A percentile compares a stretch with the other conserved stretches of the same genome.
Conservation (phyloP, 2,329 filamentous ascomycete species). For the Chaetoscypha palmicola region DNA sequence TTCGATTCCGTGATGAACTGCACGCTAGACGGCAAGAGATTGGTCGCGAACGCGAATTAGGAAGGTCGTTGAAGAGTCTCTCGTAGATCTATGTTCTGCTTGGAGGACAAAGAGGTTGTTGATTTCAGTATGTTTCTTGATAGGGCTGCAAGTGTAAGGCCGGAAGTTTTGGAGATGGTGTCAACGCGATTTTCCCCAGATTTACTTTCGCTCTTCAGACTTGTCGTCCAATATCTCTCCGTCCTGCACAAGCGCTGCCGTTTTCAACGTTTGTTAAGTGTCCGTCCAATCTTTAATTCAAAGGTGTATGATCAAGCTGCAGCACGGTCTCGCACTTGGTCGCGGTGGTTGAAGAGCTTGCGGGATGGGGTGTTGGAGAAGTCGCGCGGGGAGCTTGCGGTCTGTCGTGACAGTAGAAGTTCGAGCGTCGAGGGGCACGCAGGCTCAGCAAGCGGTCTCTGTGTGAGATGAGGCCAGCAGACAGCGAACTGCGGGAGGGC, state of each 20-base stretch:
- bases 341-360: slow-evolving; percentile 13
- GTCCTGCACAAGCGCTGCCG: slow-evolving; percentile 18
- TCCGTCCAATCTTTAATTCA: slow-evolving; percentile 23
- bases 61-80: slow-evolving; percentile 2
- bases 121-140: neutral
- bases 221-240: slow-evolving; percentile 1
- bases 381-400: slow-evolving; percentile 8
- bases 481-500: neutral
- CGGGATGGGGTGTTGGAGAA: slow-evolving; percentile 6
- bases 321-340: slow-evolving; percentile 12
- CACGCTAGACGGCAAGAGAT: neutral
- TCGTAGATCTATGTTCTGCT: slow-evolving; percentile 11
- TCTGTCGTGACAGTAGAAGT: too few species aligned
- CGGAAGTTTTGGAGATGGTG: too few species aligned
- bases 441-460: slow-evolving; percentile 4
- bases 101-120: neutral
- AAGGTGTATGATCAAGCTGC: slow-evolving; percentile 7
- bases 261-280: slow-evolving; percentile 12
- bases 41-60: neutral
- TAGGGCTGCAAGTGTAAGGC: too few species aligned
- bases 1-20: slow-evolving; percentile 7
- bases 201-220: neutral
- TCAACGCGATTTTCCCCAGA: neutral
- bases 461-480: neutral
- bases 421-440: neutral